Evolutionary conservation across 1,284 basidiomycete genomes (phyloP).

Genomic region (Leccinum pachyderme): DNA sequence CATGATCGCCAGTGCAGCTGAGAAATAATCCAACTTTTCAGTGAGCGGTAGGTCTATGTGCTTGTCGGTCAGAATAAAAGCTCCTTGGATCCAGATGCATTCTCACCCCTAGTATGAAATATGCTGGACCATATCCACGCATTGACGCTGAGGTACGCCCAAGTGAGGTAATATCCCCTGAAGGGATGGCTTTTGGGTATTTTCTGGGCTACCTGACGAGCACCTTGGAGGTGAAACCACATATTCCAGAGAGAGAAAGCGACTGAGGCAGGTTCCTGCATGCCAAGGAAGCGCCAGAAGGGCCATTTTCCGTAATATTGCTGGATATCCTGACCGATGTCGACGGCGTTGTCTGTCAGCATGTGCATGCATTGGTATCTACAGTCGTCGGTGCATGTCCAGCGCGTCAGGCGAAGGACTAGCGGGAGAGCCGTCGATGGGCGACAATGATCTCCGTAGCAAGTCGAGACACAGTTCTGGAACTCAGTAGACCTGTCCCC

Average conservation of each 20-base stretch:
- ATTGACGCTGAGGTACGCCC: slow-evolving; percentile 78
- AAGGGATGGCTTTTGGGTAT: slow-evolving; percentile 66
- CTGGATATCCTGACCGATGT: slow-evolving; percentile 45
- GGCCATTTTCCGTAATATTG: slow-evolving; percentile 99
- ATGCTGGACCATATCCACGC: slow-evolving; percentile 93
- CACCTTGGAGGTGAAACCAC: slow-evolving; percentile 64
- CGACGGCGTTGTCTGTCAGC: slow-evolving; percentile 66
- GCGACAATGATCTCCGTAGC: slow-evolving; percentile 35
- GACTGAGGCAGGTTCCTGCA: slow-evolving; percentile 95
- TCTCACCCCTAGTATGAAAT: slow-evolving; percentile 88
- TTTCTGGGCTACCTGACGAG: slow-evolving; percentile 45
- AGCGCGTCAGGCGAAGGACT: slow-evolving; percentile 55
- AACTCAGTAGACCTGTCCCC: slow-evolving; percentile 61
- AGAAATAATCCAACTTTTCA: slow-evolving; percentile 95
- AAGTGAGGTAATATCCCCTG: slow-evolving; percentile 64
- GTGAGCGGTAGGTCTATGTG: slow-evolving; percentile 74
- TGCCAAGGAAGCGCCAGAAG: slow-evolving; percentile 80
- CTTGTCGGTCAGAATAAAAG: slow-evolving; percentile 10
- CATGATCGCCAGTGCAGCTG: slow-evolving; percentile 81
- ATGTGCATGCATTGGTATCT: slow-evolving; percentile 87
- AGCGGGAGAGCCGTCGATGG: slow-evolving; percentile 39
- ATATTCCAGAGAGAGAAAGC: slow-evolving; percentile 87
- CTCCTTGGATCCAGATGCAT: not conserved
- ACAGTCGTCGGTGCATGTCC: slow-evolving; percentile 87
- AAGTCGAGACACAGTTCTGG: slow-evolving; percentile 50